phyloP scores from a whole-genome alignment of 192 early-diverging fungal genomes.

The Pilobolus umbonatus region DNA sequence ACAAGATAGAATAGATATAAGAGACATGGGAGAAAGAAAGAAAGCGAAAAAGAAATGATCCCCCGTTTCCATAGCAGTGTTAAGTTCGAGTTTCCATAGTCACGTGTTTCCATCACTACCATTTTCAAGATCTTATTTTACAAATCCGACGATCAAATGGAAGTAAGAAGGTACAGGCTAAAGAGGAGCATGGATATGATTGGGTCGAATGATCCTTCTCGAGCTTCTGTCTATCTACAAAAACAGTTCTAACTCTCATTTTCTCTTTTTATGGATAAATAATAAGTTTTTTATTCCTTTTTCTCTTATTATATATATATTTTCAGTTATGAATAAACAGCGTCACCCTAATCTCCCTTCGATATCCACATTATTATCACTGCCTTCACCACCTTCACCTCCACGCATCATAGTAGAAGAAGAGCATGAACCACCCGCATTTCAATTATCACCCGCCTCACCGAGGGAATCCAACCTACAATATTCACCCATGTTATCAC shows the following conservation, averaged over 20 bases:
- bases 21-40: too few species aligned
- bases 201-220: constrained; percentile 12
- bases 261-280: constrained; percentile 5
- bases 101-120: constrained; percentile 3
- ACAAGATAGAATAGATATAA: too few species aligned
- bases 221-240: constrained; percentile 14
- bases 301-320: constrained; percentile 1
- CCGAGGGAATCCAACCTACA: background rate
- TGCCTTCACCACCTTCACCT: background rate
- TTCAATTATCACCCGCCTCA: background rate
- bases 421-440: background rate
- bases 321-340: constrained; percentile 4
- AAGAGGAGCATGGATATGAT: constrained; percentile 20
- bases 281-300: constrained; percentile 1
- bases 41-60: too few species aligned
- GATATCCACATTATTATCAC: constrained; percentile 9
- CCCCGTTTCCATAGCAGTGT: background rate
- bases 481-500: constrained; percentile 15
- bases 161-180: too few species aligned
- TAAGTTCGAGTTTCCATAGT: background rate
- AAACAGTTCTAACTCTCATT: constrained; percentile 1
- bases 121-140: background rate
- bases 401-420: constrained; percentile 2
- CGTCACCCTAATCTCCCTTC: constrained; percentile 6
- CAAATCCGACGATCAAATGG: constrained; percentile 1